These are phyloP conservation scores for Paraphaeosphaeria minitans DNA, from an alignment of 2,329 filamentous ascomycete species.

Conservation along the genomic window DNA sequence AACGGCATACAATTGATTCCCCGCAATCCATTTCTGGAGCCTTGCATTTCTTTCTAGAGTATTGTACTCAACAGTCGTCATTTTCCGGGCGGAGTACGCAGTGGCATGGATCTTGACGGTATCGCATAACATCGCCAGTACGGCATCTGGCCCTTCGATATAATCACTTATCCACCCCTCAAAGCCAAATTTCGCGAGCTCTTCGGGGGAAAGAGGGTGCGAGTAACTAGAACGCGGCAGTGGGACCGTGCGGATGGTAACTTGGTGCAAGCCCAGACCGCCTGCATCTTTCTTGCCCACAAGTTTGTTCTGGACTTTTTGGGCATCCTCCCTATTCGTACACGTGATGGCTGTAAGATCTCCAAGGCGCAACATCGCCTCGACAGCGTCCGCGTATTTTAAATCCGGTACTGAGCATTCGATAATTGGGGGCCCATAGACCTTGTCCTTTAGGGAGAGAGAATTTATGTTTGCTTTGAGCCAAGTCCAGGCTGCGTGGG, in stretches of 20 bases:
- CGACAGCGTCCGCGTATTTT: slow-evolving; percentile 66
- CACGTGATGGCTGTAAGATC: slow-evolving; percentile 71
- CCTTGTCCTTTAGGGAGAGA: slow-evolving; percentile 69
- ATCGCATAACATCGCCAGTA: slow-evolving; percentile 86
- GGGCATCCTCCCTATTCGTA: slow-evolving; percentile 77
- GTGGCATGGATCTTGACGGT: slow-evolving; percentile 71
- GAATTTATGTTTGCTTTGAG: slow-evolving; percentile 68
- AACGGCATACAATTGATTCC: slow-evolving; percentile 61
- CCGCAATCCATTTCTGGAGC: slow-evolving; percentile 73
- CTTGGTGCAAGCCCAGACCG: slow-evolving; percentile 66
- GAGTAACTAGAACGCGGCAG: slow-evolving; percentile 61
- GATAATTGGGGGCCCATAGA: slow-evolving; percentile 81
- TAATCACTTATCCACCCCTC: slow-evolving; percentile 82
- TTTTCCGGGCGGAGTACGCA: slow-evolving; percentile 67
- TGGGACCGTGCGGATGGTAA: slow-evolving; percentile 71
- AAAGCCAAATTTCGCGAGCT: slow-evolving; percentile 67
- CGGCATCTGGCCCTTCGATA: slow-evolving; percentile 77
- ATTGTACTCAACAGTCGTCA: slow-evolving; percentile 71
- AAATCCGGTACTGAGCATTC: slow-evolving; percentile 79
- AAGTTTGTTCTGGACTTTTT: slow-evolving; percentile 70
- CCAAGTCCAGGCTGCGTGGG: slow-evolving; percentile 78
- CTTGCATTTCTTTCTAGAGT: slow-evolving; percentile 60
- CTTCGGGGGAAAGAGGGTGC: slow-evolving; percentile 59
- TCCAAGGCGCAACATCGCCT: slow-evolving; percentile 58
- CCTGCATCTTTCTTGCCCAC: slow-evolving; percentile 49